Base-by-base conservation (phyloP, 2,329 filamentous ascomycete species). In the Hymenoscyphus fraxineus region DNA sequence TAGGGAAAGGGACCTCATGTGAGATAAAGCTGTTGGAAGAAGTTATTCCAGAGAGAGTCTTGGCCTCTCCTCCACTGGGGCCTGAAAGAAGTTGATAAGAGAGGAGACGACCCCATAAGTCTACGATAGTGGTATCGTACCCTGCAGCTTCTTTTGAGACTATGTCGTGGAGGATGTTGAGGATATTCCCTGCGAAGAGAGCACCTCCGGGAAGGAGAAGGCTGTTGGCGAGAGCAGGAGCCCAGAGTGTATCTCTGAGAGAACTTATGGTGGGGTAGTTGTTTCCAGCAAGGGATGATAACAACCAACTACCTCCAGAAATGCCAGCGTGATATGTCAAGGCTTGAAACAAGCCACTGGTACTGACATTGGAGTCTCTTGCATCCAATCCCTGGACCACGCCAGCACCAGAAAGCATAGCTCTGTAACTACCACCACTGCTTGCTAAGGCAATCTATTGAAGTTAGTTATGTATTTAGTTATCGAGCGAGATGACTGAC, bases 221-320 rank as follows among this genome's bases (percentile, higher is more conserved):
- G 65, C 72, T 76, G 56, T 78, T 71, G 51, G 74, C 64, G 64
- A 82, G 78, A 1, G 75, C 73, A n/a, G 71, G 44, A 32, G 76
- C 70, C 80, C 80, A 82, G 2, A 80, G 70, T 13, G 72, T 74
- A 16, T 76, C 71, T 35, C 74, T 70, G 6, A 82, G 70, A 38
- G 72, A 73, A 3, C 75, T 76, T 59, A 82, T 74, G 1, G 79
- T 81, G 1, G 79, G 78, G 70, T 77, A 81, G 65, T 81, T 78
- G 70, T 81, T 81, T 7, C 78, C 80, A 12, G 77, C 75, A 19
- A 81, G 62, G 2, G 79, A 80, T 3, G 77, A 77, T 0, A 81
- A 68, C n/a, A 82, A 72, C 80, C 80, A 82, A 2, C 73, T 69
- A 47, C 80, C 80, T 32, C 79, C 79, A n/a, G 79, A 81, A 2